These are phyloP conservation scores for Microbotryum intermedium DNA, from an alignment of 1,284 basidiomycete genomes.

Conservation along the genomic window DNA sequence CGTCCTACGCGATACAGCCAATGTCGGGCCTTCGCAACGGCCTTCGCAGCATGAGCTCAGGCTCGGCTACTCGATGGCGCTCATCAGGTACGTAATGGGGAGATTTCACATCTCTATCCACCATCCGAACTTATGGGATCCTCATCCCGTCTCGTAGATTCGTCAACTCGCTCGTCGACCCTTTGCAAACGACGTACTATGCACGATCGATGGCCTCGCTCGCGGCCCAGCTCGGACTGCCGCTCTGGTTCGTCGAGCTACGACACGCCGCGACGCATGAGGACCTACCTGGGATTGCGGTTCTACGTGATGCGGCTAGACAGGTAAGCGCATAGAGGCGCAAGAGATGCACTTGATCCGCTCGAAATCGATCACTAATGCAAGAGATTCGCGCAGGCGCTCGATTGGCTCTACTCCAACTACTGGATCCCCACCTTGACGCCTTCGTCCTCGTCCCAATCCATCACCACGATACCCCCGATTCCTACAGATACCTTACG, in stretches of 20 bases:
- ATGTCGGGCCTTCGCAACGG: background rate
- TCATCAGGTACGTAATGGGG: constrained; percentile 47
- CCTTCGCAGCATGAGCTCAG: constrained; percentile 28
- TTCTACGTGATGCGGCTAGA: constrained; percentile 64
- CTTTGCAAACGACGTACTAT: constrained; percentile 73
- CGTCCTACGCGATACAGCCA: constrained; percentile 20
- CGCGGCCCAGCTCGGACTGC: constrained; percentile 74
- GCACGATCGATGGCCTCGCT: constrained; percentile 85
- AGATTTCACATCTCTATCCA: background rate
- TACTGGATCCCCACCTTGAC: constrained; percentile 62
- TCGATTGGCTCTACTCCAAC: constrained; percentile 68
- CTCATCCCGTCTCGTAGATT: constrained; percentile 42
- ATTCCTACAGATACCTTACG: constrained; percentile 44
- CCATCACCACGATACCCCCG: constrained; percentile 43
- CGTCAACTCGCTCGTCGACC: constrained; percentile 91
- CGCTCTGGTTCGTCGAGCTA: constrained; percentile 83
- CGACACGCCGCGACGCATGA: constrained; percentile 94
- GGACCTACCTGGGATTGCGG: constrained; percentile 74
- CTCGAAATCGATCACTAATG: background rate
- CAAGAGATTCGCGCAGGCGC: constrained; percentile 46
- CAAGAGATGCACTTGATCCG: constrained; percentile 47
- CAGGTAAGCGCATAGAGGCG: constrained; percentile 18
- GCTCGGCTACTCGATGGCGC: constrained; percentile 58
- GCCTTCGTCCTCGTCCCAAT: constrained; percentile 29
- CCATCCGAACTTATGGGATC: background rate